phyloP scores from a whole-genome alignment of 148 eudicot genomes.

The Drosera capensis region DNA sequence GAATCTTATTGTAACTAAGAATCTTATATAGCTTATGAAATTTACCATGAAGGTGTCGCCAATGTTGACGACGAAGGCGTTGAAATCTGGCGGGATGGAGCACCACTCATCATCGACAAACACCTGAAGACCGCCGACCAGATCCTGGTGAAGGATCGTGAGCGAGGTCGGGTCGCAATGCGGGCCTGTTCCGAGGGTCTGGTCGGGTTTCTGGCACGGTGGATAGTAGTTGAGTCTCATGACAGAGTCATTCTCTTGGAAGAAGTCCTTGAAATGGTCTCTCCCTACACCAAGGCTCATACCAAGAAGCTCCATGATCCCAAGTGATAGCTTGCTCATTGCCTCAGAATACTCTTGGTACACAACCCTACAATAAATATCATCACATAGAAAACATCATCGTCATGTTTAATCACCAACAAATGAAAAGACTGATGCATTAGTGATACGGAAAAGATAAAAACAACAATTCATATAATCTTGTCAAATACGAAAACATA shows the following conservation, averaged over 20 bases:
- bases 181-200: constrained; percentile 54
- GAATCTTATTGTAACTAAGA: neutral
- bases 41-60: constrained; percentile 69
- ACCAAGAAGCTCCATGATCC: constrained; percentile 48
- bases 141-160: constrained; percentile 66
- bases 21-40: neutral
- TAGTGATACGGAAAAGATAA: neutral
- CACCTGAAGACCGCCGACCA: constrained; percentile 59
- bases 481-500: neutral
- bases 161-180: constrained; percentile 62
- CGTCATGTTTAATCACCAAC: neutral
- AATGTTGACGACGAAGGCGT: constrained; percentile 58
- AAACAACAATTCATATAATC: neutral
- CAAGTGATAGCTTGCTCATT: constrained; percentile 51
- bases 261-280: constrained; percentile 23
- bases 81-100: constrained; percentile 24
- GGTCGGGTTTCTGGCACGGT: constrained; percentile 54
- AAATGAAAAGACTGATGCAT: neutral
- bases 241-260: constrained; percentile 35
- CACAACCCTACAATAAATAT: constrained; percentile 20
- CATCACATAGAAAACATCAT: neutral
- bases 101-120: constrained; percentile 46
- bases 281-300: constrained; percentile 38
- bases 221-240: constrained; percentile 62
- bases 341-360: constrained; percentile 58